Percentiles rank a stretch among this genome's conserved stretches.
Evolutionary conservation across 176 grass and related monocot genomes (phyloP).

Genomic region (Leersia perrieri): DNA sequence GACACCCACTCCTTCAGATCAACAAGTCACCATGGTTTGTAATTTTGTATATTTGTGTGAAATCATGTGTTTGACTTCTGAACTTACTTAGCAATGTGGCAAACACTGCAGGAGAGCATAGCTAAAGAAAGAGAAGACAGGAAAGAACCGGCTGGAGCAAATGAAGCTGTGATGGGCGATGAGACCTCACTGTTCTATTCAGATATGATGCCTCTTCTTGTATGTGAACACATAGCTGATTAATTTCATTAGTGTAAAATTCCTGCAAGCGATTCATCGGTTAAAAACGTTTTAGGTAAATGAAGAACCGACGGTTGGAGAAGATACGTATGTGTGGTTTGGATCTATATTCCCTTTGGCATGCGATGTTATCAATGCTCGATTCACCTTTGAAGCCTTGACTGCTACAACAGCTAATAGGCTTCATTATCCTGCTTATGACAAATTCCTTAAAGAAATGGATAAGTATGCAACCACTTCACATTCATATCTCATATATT

Average conservation of each 20-base stretch:
- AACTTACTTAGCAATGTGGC: neutral
- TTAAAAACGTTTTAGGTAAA: conserved; percentile 51
- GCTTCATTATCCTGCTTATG: conserved; percentile 93
- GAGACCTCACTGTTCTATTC: conserved; percentile 88
- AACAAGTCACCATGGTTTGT: conserved; percentile 50
- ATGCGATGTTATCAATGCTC: conserved; percentile 80
- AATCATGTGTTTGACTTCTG: neutral
- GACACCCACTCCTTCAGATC: conserved; percentile 41
- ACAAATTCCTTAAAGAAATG: conserved; percentile 91
- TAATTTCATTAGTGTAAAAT: neutral
- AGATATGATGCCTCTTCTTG: conserved; percentile 95
- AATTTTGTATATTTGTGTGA: neutral
- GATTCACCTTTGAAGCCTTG: conserved; percentile 86
- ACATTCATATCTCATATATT: neutral
- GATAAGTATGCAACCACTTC: conserved; percentile 54
- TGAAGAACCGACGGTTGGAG: conserved; percentile 72
- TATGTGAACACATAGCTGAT: conserved; percentile 31
- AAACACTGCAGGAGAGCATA: conserved; percentile 58
- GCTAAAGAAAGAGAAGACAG: conserved; percentile 82
- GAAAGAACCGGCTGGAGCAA: conserved; percentile 44
- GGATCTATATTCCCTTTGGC: conserved; percentile 75
- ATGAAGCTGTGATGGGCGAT: conserved; percentile 60
- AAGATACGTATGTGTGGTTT: conserved; percentile 88
- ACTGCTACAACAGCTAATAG: conserved; percentile 62
- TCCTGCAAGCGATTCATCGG: neutral